These are phyloP conservation scores for Kalaharituber pfeilii DNA, from an alignment of 2,329 filamentous ascomycete genomes.

Conservation along the genomic window DNA sequence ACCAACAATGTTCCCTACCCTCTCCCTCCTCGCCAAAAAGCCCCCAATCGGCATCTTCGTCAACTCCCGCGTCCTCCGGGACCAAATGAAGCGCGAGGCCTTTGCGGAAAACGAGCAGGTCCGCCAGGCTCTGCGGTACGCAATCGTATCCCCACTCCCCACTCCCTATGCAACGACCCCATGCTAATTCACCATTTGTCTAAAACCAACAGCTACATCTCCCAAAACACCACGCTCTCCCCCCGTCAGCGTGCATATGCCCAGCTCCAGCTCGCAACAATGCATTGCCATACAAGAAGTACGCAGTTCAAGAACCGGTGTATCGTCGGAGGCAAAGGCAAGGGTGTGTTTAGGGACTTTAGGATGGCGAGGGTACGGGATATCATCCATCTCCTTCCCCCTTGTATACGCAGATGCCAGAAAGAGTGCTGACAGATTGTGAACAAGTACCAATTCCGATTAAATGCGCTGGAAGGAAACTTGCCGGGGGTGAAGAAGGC, in stretches of 20 bases:
- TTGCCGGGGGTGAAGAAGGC: conserved; percentile 90
- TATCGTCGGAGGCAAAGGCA: conserved; percentile 73
- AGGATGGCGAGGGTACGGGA: conserved; percentile 78
- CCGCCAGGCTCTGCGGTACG: conserved; percentile 66
- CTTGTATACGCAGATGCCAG: too few species aligned
- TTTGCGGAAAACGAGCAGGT: conserved; percentile 60
- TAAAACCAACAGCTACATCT: conserved; percentile 50
- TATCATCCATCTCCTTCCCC: too few species aligned
- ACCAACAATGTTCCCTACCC: conserved; percentile 15
- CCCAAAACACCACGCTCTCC: conserved; percentile 78
- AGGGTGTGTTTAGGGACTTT: conserved; percentile 85
- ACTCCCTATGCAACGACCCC: conserved; percentile 33
- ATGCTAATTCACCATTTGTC: not conserved
- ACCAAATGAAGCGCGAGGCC: conserved; percentile 91
- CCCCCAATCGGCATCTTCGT: conserved; percentile 39
- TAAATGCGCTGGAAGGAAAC: conserved; percentile 70
- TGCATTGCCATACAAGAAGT: conserved; percentile 87
- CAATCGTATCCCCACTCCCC: conserved; percentile 79
- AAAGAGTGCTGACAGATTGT: too few species aligned
- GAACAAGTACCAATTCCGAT: conserved; percentile 92
- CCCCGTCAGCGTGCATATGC: conserved; percentile 71
- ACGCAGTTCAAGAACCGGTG: conserved; percentile 92
- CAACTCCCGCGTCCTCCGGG: conserved; percentile 73
- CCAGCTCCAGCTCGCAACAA: conserved; percentile 79
- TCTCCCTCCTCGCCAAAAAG: conserved; percentile 7